Conservation (phyloP, 768 basidiomycete species). For the Lactifluus piperatus region DNA sequence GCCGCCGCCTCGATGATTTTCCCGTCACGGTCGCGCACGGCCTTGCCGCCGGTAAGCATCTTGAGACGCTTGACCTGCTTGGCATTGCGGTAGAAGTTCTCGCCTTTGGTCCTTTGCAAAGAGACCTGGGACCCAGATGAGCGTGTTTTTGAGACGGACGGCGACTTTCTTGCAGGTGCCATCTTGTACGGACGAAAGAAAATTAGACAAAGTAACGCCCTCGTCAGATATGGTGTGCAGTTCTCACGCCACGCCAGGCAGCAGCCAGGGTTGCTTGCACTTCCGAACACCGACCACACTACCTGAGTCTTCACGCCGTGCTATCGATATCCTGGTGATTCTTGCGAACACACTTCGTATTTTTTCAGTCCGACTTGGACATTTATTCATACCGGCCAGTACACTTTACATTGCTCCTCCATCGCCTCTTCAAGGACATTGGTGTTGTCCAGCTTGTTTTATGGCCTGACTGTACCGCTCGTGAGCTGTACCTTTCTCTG, state of each 20-base stretch:
- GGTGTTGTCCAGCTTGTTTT: too few species aligned
- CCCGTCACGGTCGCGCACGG: conserved; percentile 83
- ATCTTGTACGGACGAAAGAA: conserved; percentile 16
- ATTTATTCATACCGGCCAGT: too few species aligned
- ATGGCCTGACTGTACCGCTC: too few species aligned
- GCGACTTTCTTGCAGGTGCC: conserved; percentile 29
- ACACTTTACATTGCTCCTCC: too few species aligned
- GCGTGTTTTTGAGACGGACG: conserved; percentile 29
- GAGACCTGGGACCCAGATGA: conserved; percentile 39
- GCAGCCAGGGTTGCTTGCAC: too few species aligned
- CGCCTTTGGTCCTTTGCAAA: conserved; percentile 74
- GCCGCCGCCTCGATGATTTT: conserved; percentile 90
- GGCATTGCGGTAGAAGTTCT: conserved; percentile 98
- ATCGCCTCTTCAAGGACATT: too few species aligned
- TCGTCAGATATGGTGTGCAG: neutral
- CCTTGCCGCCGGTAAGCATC: conserved; percentile 89
- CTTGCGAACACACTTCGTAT: too few species aligned
- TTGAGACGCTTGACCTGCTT: conserved; percentile 79
- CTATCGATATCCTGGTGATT: too few species aligned
- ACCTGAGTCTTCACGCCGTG: too few species aligned
- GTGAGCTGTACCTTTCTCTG: too few species aligned
- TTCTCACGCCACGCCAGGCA: neutral
- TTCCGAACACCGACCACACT: too few species aligned
- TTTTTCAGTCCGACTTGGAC: too few species aligned
- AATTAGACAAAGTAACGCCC: neutral